Evolutionary conservation across 164 flowering plant species (phyloP).

Genomic region (Piper betle): DNA sequence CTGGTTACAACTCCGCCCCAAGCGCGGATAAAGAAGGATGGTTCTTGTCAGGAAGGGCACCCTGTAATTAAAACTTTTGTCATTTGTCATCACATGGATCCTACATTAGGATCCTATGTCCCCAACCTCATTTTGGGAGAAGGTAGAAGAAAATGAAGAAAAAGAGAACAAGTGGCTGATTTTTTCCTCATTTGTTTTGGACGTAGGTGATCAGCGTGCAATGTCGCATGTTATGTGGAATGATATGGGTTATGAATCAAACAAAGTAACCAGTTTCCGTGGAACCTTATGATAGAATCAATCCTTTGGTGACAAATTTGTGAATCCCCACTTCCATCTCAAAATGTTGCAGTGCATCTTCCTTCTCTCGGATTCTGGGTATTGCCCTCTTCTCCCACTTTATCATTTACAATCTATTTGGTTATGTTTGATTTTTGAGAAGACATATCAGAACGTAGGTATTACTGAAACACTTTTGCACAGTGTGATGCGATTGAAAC

Average conservation of each 20-base stretch:
- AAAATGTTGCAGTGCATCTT: conserved; percentile 95
- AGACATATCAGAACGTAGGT: conserved; percentile 83
- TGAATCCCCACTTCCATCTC: too few species aligned
- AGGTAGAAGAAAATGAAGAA: too few species aligned
- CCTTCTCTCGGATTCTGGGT: conserved; percentile 92
- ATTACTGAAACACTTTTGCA: conserved; percentile 76
- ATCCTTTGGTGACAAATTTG: too few species aligned
- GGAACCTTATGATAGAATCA: background rate
- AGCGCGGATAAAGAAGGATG: too few species aligned
- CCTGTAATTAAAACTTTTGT: too few species aligned
- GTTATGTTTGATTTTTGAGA: conserved; percentile 13
- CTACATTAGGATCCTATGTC: too few species aligned
- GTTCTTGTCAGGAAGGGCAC: too few species aligned
- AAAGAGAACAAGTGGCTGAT: background rate
- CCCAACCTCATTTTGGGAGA: too few species aligned
- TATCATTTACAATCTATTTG: background rate
- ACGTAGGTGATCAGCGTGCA: background rate
- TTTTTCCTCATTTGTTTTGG: background rate
- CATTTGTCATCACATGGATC: too few species aligned
- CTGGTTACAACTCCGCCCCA: too few species aligned
- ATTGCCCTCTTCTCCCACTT: background rate
- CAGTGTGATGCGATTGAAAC: too few species aligned
- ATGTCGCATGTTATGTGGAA: background rate
- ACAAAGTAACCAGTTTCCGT: background rate
- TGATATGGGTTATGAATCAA: background rate